phyloP scores from a whole-genome alignment of 305 asterid genomes.

The Euphrasia arctica region DNA sequence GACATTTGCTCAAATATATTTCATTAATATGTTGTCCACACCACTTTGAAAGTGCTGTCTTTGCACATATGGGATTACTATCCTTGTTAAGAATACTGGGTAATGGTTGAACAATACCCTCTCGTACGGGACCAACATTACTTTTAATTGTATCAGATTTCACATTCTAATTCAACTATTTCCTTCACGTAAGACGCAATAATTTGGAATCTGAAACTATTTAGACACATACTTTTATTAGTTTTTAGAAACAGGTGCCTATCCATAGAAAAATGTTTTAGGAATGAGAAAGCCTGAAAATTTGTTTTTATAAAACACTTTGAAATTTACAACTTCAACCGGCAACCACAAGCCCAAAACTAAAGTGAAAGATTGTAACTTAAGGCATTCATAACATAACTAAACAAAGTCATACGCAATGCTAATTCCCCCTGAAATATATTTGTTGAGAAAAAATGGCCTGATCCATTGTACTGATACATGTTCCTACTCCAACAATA shows the following conservation, averaged over 20 bases:
- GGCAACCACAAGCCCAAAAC: background rate
- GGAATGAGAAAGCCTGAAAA: background rate
- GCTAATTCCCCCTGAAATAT: constrained; percentile 11
- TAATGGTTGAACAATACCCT: background rate
- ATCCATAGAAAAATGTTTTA: background rate
- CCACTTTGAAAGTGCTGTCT: too few relatives aligned
- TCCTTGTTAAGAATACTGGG: background rate
- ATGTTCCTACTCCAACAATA: background rate
- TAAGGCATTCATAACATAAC: background rate
- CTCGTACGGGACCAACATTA: background rate
- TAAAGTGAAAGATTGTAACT: too few relatives aligned
- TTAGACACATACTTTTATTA: constrained; percentile 1
- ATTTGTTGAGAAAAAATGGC: background rate
- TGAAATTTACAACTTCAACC: background rate
- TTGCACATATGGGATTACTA: background rate
- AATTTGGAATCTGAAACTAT: background rate
- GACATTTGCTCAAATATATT: too few relatives aligned
- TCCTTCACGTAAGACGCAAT: background rate
- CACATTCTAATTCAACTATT: background rate
- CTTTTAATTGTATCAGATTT: constrained; percentile 3
- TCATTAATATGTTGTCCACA: background rate
- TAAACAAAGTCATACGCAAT: background rate
- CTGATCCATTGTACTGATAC: constrained; percentile 10
- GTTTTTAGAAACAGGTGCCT: background rate
- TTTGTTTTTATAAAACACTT: background rate